Evolutionary conservation across 2,329 filamentous ascomycete genomes (phyloP).

Genomic region (Alternaria solani): DNA sequence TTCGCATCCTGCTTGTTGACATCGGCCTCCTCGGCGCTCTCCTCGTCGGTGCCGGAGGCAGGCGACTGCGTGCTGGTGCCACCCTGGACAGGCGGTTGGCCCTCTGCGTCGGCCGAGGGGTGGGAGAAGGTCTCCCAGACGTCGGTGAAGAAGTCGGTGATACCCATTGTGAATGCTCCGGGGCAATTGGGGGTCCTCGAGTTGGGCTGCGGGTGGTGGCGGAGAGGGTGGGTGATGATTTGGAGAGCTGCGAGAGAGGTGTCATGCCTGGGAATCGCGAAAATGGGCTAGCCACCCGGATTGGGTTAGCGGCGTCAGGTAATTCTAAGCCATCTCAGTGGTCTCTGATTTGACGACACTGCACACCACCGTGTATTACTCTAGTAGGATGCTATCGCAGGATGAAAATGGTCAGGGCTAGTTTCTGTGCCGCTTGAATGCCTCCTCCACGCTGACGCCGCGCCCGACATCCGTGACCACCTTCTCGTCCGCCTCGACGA

Average conservation of each 20-base stretch:
- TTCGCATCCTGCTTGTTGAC: constrained; percentile 54
- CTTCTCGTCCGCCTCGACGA: constrained; percentile 54
- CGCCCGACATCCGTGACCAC: constrained; percentile 66
- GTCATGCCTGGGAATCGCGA: constrained; percentile 33
- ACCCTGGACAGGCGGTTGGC: constrained; percentile 48
- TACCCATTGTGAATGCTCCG: constrained; percentile 61
- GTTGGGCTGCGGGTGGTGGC: constrained; percentile 20
- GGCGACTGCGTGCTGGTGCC: constrained; percentile 51
- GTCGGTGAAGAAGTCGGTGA: constrained; percentile 71
- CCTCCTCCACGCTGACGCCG: constrained; percentile 70
- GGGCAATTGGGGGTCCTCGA: constrained; percentile 44
- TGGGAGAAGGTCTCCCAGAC: constrained; percentile 70
- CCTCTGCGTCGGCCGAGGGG: constrained; percentile 55
- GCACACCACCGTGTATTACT: not conserved
- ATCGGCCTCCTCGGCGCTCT: constrained; percentile 53
- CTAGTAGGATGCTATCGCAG: not conserved
- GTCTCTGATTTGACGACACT: not conserved
- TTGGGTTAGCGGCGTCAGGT: constrained; percentile 31
- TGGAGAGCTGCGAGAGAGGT: constrained; percentile 27
- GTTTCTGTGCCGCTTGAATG: constrained; percentile 66
- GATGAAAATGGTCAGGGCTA: constrained; percentile 11
- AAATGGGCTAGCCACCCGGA: constrained; percentile 19
- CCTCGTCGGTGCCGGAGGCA: constrained; percentile 55
- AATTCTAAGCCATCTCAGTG: constrained; percentile 32
- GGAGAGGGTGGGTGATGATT: constrained; percentile 25